Evolutionary conservation across 352 stramenopile genomes (phyloP).

Genomic region (Plasmopara muralis): DNA sequence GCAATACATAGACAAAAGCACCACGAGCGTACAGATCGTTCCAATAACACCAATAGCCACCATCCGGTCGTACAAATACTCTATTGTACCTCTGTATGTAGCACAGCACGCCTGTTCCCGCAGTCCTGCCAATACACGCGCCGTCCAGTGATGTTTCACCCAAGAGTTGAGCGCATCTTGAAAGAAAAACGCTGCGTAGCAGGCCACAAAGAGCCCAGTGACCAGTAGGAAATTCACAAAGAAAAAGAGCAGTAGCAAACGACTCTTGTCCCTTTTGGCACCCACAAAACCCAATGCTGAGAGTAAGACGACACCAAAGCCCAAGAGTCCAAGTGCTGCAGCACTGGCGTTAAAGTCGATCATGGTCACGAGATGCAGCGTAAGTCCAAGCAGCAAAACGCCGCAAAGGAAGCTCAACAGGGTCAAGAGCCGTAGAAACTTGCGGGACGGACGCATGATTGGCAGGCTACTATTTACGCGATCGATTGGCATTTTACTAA

Average conservation of each 20-base stretch:
- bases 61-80: conserved; percentile 46
- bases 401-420: conserved; percentile 48
- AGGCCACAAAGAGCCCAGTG: conserved; percentile 50
- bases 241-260: conserved; percentile 66
- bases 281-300: conserved; percentile 57
- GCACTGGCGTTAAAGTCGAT: conserved; percentile 47
- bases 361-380: conserved; percentile 43
- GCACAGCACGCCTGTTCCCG: conserved; percentile 42
- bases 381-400: conserved; percentile 40
- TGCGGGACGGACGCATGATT: conserved; percentile 58
- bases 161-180: conserved; percentile 55
- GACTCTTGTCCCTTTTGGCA: conserved; percentile 58
- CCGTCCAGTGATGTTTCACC: conserved; percentile 73
- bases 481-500: no score
- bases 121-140: conserved; percentile 36
- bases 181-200: conserved; percentile 62
- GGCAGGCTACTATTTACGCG: neutral
- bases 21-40: conserved; percentile 36
- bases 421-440: conserved; percentile 51
- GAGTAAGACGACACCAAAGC: conserved; percentile 41
- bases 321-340: conserved; percentile 36
- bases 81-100: conserved; percentile 43
- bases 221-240: conserved; percentile 66
- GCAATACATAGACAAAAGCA: conserved; percentile 64
- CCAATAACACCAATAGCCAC: conserved; percentile 42